phyloP scores from a whole-genome alignment of 2,329 filamentous ascomycete species.

The Bipolaris zeicola region DNA sequence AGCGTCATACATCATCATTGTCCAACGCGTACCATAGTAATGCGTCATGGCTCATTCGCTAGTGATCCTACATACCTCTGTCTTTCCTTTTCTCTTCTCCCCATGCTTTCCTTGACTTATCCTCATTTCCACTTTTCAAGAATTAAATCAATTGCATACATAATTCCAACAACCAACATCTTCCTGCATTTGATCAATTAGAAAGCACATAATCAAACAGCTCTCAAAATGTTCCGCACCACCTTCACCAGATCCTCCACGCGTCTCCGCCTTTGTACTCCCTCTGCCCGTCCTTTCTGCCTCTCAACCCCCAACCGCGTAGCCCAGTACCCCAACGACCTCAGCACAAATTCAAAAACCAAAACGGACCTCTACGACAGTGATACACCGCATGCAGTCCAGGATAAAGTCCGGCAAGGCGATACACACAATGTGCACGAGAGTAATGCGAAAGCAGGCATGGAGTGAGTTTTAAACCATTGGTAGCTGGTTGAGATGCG shows the following conservation, averaged over 20 bases:
- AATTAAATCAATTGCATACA: neutral
- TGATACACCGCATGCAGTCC: constrained; percentile 33
- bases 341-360: constrained; percentile 26
- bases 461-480: constrained; percentile 36
- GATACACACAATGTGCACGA: constrained; percentile 46
- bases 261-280: constrained; percentile 4
- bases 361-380: constrained; percentile 35
- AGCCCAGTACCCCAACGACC: constrained; percentile 23
- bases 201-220: neutral
- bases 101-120: neutral
- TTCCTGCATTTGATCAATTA: neutral
- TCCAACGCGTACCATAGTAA: constrained; percentile 6
- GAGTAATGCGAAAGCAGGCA: constrained; percentile 34
- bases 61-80: neutral
- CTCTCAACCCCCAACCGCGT: constrained; percentile 15
- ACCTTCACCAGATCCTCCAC: constrained; percentile 15
- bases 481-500: neutral
- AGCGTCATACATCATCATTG: constrained; percentile 35
- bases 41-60: constrained; percentile 22
- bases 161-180: neutral
- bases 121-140: neutral
- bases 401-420: constrained; percentile 37
- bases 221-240: constrained; percentile 19
- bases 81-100: neutral
- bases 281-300: constrained; percentile 23